Evolutionary conservation across 108 stramenopile species (phyloP).

Genomic region (Nitzschia inconspicua): DNA sequence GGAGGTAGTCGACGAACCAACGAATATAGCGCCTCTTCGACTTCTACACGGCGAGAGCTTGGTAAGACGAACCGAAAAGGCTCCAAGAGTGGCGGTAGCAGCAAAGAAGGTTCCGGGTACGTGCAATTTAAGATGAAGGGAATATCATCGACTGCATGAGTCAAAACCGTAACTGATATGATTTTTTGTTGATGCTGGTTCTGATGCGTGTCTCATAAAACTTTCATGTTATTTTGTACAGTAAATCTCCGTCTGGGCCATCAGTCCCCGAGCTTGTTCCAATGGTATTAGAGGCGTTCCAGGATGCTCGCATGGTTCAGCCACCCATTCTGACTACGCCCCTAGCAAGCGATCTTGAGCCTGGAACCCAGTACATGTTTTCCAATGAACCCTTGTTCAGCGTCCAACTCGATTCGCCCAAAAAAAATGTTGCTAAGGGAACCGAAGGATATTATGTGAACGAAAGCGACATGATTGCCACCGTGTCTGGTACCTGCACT

Average conservation of each 20-base stretch:
- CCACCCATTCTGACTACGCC: conserved; percentile 1
- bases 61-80: too few relatives aligned
- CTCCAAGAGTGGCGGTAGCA: too few relatives aligned
- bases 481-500: conserved; percentile 21
- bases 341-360: conserved; percentile 2
- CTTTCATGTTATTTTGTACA: too few relatives aligned
- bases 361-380: conserved; percentile 21
- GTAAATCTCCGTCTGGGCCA: too few relatives aligned
- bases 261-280: conserved; percentile 6
- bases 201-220: neutral
- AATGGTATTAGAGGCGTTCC: conserved; percentile 27
- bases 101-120: too few relatives aligned
- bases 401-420: neutral
- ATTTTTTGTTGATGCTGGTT: neutral
- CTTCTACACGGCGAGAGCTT: too few relatives aligned
- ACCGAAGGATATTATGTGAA: conserved; percentile 3
- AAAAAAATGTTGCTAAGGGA: too few relatives aligned
- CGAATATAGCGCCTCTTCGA: too few relatives aligned
- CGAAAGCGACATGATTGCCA: conserved; percentile 13
- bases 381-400: conserved; percentile 19
- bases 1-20: too few relatives aligned
- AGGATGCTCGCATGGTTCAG: conserved; percentile 6
- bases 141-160: too few relatives aligned
- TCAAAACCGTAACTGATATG: too few relatives aligned
- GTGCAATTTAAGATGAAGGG: too few relatives aligned